These are phyloP conservation scores for Jamesozyma spencerorum DNA, from an alignment of 805 yeast species.

Conservation along the genomic window DNA sequence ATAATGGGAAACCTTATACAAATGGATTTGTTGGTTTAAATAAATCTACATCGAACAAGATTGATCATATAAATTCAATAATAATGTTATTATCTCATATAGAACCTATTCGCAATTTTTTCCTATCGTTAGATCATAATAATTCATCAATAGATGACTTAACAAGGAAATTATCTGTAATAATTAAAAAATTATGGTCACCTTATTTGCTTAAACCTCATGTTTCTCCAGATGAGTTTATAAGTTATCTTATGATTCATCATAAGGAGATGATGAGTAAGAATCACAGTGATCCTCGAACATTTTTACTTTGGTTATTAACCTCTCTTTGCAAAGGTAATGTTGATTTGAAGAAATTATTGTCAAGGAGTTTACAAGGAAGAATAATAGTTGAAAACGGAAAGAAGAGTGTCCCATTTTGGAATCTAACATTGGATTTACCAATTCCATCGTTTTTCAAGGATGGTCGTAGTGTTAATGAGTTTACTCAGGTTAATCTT, in stretches of 20 bases:
- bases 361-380: conserved; percentile 45
- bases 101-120: conserved; percentile 38
- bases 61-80: conserved; percentile 50
- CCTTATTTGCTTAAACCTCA: conserved; percentile 41
- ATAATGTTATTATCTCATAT: conserved; percentile 51
- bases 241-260: conserved; percentile 38
- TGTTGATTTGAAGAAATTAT: conserved; percentile 20
- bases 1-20: conserved; percentile 35
- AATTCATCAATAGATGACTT: conserved; percentile 27
- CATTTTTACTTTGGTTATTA: conserved; percentile 51
- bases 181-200: conserved; percentile 59
- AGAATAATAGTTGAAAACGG: conserved; percentile 19
- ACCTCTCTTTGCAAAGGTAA: conserved; percentile 35
- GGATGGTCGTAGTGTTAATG: conserved; percentile 36
- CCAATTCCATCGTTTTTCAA: conserved; percentile 52
- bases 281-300: conserved; percentile 39
- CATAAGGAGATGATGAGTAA: conserved; percentile 36
- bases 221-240: conserved; percentile 58
- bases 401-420: conserved; percentile 11
- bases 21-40: conserved; percentile 64
- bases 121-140: conserved; percentile 26
- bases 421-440: conserved; percentile 43
- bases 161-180: conserved; percentile 35
- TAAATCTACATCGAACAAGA: conserved; percentile 34
- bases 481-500: conserved; percentile 45